Conservation (phyloP, 2,329 filamentous ascomycete species). For the Alternaria novae-zelandiae region DNA sequence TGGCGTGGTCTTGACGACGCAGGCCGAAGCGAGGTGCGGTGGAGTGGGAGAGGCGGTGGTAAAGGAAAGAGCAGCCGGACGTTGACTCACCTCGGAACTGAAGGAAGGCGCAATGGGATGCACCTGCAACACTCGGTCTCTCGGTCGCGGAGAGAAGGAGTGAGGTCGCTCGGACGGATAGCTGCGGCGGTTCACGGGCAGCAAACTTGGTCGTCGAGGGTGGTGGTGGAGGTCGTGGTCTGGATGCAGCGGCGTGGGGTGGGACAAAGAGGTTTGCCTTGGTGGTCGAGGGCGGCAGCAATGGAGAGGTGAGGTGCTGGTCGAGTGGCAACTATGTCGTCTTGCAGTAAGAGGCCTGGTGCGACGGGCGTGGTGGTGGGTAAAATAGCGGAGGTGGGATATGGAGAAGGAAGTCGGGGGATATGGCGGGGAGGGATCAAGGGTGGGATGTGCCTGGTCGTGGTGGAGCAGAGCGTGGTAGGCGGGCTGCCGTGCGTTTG, state of each 20-base stretch:
- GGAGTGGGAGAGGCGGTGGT: not conserved
- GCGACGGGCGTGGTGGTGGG: constrained; percentile 24
- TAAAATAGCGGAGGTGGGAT: constrained; percentile 32
- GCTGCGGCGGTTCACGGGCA: constrained; percentile 16
- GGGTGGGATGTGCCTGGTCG: constrained; percentile 28
- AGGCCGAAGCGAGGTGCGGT: constrained; percentile 18
- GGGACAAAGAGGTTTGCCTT: constrained; percentile 34
- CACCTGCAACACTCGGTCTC: constrained; percentile 10
- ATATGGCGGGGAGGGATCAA: constrained; percentile 40
- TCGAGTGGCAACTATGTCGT: constrained; percentile 2
- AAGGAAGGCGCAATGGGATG: constrained; percentile 18
- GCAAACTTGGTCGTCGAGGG: constrained; percentile 24
- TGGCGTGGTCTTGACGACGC: constrained; percentile 28
- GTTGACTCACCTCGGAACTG: constrained; percentile 44
- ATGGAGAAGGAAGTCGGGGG: constrained; percentile 27
- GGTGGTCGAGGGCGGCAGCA: constrained; percentile 23
- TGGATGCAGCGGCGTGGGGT: constrained; percentile 22
- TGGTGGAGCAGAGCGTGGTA: constrained; percentile 10
- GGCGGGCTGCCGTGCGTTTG: constrained; percentile 10
- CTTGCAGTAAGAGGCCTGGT: constrained; percentile 25
- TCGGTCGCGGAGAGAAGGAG: constrained; percentile 11
- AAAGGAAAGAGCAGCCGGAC: constrained; percentile 19
- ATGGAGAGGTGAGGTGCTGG: constrained; percentile 10
- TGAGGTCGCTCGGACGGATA: constrained; percentile 9
- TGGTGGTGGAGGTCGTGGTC: not conserved